Base-by-base conservation (phyloP, 2,329 filamentous ascomycete species). In the Didymella segeticola region DNA sequence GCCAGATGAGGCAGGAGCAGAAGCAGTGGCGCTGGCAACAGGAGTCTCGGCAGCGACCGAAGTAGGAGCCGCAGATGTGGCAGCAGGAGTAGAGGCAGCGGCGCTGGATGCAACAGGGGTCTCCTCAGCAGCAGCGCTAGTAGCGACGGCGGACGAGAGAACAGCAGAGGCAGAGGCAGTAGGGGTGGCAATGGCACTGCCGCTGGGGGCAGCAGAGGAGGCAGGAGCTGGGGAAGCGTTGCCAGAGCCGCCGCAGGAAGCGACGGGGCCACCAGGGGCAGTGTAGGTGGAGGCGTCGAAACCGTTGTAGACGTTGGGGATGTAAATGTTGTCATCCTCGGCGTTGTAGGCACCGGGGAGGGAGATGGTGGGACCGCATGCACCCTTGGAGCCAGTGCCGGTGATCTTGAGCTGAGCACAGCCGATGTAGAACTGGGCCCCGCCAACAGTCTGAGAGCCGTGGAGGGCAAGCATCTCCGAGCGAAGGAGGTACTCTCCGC, bases 401-500 rank as follows among this genome's bases (percentile, higher is more conserved):
- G 68, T 71, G 59, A 81, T 73, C 63, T 78, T 76, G 51, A 81
- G 57, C 66, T 81, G 79, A 0, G 73, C 75, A 62, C 78, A 80
- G 20, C 53, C 43, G 15, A 55, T 76, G 64, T 81, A 81, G 66
- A 80, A 80, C 64, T 81, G 74, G 3, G 68, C 75, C 33, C 75
- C 74, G 14, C 66, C 69, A 15, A 67, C 49, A 6, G 63, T 68
- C 45, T 71, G 64, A 1, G 74, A 73, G 29, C 71, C 70, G 64
- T 80, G 78, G 7, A 81, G 69, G 4, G 70, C 79, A 51, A 80
- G 76, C 62, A 80, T 79, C 66, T 81, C 79, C 20, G 75, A 74
- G 17, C 78, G 74, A 36, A 80, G 69, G 30, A 74, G 61, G 48
- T 74, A 74, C 51, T 74, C 64, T 36, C 78, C 78, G 26, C 70